Evolutionary conservation across 805 yeast genomes (phyloP).

Genomic region (Saccharomycopsis vini): DNA sequence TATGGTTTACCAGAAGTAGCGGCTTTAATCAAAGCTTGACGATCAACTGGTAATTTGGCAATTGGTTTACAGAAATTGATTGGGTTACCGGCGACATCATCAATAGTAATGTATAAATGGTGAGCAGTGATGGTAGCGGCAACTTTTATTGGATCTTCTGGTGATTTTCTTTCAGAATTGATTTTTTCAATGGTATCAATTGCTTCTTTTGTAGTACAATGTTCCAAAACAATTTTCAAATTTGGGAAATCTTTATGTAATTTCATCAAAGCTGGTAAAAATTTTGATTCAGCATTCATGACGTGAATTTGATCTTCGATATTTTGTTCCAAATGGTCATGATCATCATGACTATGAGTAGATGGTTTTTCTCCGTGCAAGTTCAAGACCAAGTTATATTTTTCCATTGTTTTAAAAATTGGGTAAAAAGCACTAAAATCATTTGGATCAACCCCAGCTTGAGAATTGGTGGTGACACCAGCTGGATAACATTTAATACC

Average conservation of each 20-base stretch:
- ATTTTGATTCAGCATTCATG: conserved; percentile 86
- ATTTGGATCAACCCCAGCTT: conserved; percentile 86
- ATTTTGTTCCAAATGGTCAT: conserved; percentile 25
- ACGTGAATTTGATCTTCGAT: conserved; percentile 69
- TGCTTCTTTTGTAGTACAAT: conserved; percentile 77
- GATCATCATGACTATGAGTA: conserved; percentile 20
- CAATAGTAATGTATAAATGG: conserved; percentile 80
- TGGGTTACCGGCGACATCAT: conserved; percentile 95
- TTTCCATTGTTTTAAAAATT: conserved; percentile 80
- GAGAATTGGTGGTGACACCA: conserved; percentile 96
- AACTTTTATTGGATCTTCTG: conserved; percentile 43
- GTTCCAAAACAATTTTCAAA: conserved; percentile 14
- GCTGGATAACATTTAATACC: conserved; percentile 98
- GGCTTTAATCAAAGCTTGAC: conserved; percentile 71
- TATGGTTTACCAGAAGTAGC: conserved; percentile 88
- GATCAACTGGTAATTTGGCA: conserved; percentile 84
- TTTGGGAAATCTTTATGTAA: conserved; percentile 32
- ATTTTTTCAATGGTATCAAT: conserved; percentile 65
- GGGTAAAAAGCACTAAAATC: conserved; percentile 87
- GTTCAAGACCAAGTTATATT: conserved; percentile 67
- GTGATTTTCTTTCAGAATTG: conserved; percentile 32
- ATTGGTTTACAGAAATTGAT: conserved; percentile 96
- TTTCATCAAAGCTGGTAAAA: conserved; percentile 78
- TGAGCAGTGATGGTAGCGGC: conserved; percentile 96
- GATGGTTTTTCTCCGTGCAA: conserved; percentile 95